phyloP scores from a whole-genome alignment of 176 grass and related monocot species.

The Saccharum officinarum region DNA sequence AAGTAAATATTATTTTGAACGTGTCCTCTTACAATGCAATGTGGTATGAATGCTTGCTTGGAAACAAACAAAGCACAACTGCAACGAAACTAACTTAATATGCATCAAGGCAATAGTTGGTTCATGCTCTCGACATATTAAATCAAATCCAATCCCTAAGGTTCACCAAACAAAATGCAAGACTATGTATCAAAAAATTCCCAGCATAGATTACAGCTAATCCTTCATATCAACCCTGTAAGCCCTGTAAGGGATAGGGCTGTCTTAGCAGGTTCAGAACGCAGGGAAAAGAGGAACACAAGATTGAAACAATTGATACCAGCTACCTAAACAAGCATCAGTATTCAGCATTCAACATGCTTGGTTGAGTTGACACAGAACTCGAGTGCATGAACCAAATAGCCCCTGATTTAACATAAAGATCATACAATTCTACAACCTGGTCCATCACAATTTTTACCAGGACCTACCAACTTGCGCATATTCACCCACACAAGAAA shows the following conservation, averaged over 20 bases:
- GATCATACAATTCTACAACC: constrained; percentile 6
- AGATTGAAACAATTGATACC: constrained; percentile 14
- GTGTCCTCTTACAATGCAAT: neutral
- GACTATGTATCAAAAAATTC: neutral
- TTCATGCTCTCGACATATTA: constrained; percentile 8
- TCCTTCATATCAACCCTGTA: neutral
- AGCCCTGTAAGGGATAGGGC: neutral
- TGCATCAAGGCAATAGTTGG: constrained; percentile 1
- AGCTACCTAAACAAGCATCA: constrained; percentile 11
- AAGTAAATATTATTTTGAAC: constrained; percentile 18
- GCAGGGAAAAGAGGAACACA: neutral
- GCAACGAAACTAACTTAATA: neutral
- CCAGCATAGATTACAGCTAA: neutral
- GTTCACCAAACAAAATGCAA: neutral
- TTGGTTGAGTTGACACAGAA: neutral
- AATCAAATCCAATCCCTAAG: constrained; percentile 11
- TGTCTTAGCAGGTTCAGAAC: constrained; percentile 3
- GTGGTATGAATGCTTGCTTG: neutral
- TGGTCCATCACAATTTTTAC: neutral
- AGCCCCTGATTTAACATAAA: constrained; percentile 9
- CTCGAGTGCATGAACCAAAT: constrained; percentile 4
- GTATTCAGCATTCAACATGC: neutral
- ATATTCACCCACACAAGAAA: constrained; percentile 27
- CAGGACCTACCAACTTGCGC: neutral
- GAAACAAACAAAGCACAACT: constrained; percentile 16